Evolutionary conservation across 257 asterid genomes (phyloP), one percentile per base, ranked within the genome.

Genomic region (Jacaranda mimosifolia): DNA sequence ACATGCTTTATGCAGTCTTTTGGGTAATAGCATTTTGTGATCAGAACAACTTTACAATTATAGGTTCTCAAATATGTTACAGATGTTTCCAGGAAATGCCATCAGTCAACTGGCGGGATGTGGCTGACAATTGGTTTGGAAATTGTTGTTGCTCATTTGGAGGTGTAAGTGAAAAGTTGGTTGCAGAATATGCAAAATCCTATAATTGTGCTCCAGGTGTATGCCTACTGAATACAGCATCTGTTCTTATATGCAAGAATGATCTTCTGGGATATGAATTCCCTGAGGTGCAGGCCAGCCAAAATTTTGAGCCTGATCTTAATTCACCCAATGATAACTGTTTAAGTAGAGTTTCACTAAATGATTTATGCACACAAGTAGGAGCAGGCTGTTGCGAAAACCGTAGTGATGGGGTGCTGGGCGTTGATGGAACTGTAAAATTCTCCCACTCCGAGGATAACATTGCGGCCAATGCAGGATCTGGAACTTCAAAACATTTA

Each of bases 91-190:
- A 84, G 85, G 98, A 93, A 85, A 86, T 93, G 94, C 97, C 96
- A 72, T 95, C 98, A n/a, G 89, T 86, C 65, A 85, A 93, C 83
- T 95, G 99, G 98, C 87, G 87, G 83, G 99, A 95, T 45, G 86
- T 73, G n/a, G 97, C 99, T 63, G 99, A 93, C 80, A 95, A 91
- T 83, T 95, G 99, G 99, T 95, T 95, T 84, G 99, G 99, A 76
- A 81, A 89, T 79, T 95, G 99, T 70, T 95, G 99, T 85, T 95
- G 97, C 85, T 86, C 98, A 36, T 95, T 95, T 77, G 99, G 97
- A 74, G 97, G 96, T 59, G 83, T 84, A 21, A 87, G 93, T 79
- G 99, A 91, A 83, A 90, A 88, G 89, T 83, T 95, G 82, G 98
- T 93, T 51, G 79, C 83, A 3, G 79, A 75, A 46, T 95, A 86